phyloP scores from a whole-genome alignment of 2,329 filamentous ascomycete species.

The Calonectria hongkongensis region DNA sequence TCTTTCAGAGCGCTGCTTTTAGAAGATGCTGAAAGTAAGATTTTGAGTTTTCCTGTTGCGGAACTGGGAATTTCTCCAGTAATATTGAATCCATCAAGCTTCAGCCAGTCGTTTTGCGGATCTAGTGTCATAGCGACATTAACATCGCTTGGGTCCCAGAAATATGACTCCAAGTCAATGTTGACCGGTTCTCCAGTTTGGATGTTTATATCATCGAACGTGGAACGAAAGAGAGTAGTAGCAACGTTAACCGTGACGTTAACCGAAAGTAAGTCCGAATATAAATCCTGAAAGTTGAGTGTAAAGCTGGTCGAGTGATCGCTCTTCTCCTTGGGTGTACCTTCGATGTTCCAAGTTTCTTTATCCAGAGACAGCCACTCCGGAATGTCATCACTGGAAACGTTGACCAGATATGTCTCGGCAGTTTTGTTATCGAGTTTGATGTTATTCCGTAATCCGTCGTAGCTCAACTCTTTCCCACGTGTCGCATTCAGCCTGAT shows the following conservation, averaged over 20 bases:
- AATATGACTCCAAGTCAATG: slow-evolving; percentile 65
- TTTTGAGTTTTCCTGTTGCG: slow-evolving; percentile 56
- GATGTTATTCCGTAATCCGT: slow-evolving; percentile 70
- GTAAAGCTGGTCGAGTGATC: slow-evolving; percentile 78
- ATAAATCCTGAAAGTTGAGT: slow-evolving; percentile 75
- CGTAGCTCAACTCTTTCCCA: slow-evolving; percentile 72
- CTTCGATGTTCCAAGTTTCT: slow-evolving; percentile 76
- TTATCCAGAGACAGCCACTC: slow-evolving; percentile 82
- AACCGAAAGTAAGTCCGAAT: slow-evolving; percentile 75
- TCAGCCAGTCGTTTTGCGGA: slow-evolving; percentile 66
- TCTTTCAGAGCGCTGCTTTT: slow-evolving; percentile 59
- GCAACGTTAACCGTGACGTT: slow-evolving; percentile 65
- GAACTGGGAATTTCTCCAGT: slow-evolving; percentile 64
- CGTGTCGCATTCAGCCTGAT: slow-evolving; percentile 75
- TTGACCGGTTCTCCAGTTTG: slow-evolving; percentile 64
- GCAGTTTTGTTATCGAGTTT: slow-evolving; percentile 75
- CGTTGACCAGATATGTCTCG: slow-evolving; percentile 69
- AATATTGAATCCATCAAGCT: slow-evolving; percentile 61
- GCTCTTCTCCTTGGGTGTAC: slow-evolving; percentile 74
- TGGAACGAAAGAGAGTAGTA: slow-evolving; percentile 63
- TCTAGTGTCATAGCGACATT: slow-evolving; percentile 60
- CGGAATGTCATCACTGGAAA: slow-evolving; percentile 73
- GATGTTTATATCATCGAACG: slow-evolving; percentile 63
- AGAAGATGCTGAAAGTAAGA: slow-evolving; percentile 59
- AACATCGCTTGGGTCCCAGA: slow-evolving; percentile 63